A percentile compares a stretch with the other conserved stretches of the same genome.
phyloP scores from a whole-genome alignment of 2,329 filamentous ascomycete species.

The Epichloe elymi region DNA sequence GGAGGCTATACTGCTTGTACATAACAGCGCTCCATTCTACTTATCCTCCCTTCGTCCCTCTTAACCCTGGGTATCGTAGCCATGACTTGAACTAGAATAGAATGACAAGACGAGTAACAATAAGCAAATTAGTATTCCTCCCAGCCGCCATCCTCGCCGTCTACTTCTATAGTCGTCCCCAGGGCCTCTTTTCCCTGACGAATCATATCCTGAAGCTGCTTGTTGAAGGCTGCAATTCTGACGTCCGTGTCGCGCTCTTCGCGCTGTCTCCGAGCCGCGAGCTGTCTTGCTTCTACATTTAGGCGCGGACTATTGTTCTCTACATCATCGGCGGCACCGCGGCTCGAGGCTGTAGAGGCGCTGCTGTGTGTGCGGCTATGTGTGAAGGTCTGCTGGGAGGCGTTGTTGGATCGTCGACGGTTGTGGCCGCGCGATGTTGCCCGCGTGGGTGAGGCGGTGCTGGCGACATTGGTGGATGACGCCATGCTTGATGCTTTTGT shows the following conservation, averaged over 20 bases:
- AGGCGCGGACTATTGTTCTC: slow-evolving; percentile 36
- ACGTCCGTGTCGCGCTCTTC: slow-evolving; percentile 70
- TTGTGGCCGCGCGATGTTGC: slow-evolving; percentile 8
- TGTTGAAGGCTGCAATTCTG: slow-evolving; percentile 67
- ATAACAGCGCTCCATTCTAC: background rate
- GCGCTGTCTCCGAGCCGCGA: slow-evolving; percentile 56
- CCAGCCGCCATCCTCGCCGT: slow-evolving; percentile 31
- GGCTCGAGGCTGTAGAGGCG: slow-evolving; percentile 27
- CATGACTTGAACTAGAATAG: background rate
- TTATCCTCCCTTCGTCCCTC: background rate
- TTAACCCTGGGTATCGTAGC: slow-evolving; percentile 4
- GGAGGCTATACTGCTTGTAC: background rate
- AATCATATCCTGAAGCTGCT: slow-evolving; percentile 74
- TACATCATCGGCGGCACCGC: slow-evolving; percentile 8
- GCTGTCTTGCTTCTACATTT: slow-evolving; percentile 55
- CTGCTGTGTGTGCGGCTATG: slow-evolving; percentile 34
- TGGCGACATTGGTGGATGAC: slow-evolving; percentile 4
- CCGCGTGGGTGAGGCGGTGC: slow-evolving; percentile 14
- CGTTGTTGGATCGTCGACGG: slow-evolving; percentile 7
- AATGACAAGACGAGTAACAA: background rate
- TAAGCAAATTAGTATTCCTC: slow-evolving; percentile 14
- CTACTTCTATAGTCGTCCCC: slow-evolving; percentile 57
- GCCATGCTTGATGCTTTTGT: slow-evolving; percentile 29
- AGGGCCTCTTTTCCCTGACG: slow-evolving; percentile 77
- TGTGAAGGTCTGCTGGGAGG: slow-evolving; percentile 8